A percentile compares a stretch with the other conserved stretches of the same genome.
phyloP scores from a whole-genome alignment of 176 grass and related monocot species.

The Hordeum marinum region DNA sequence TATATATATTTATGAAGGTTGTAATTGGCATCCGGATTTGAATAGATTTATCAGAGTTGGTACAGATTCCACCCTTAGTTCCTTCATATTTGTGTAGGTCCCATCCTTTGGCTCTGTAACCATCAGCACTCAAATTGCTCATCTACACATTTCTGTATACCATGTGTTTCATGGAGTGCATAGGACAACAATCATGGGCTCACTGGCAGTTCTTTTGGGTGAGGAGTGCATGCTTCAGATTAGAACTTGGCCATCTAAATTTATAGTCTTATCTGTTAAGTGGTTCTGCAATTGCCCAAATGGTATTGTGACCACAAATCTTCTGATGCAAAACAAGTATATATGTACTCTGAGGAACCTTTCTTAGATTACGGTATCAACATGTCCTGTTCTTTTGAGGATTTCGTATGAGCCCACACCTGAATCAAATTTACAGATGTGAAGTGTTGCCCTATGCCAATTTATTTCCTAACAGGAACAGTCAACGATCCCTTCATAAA shows the following conservation, averaged over 20 bases:
- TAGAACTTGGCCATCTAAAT: neutral
- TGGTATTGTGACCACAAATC: neutral
- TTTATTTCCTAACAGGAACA: neutral
- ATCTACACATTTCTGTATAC: too few species aligned
- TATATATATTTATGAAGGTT: neutral
- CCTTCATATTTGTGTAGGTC: neutral
- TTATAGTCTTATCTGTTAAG: neutral
- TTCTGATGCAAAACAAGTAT: neutral
- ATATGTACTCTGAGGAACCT: neutral
- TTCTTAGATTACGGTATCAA: neutral
- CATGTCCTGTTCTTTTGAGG: neutral
- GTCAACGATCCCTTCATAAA: neutral
- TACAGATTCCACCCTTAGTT: neutral
- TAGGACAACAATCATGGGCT: neutral
- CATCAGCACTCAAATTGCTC: neutral
- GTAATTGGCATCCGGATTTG: neutral
- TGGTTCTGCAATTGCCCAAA: neutral
- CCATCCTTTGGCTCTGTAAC: neutral
- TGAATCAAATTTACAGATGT: neutral
- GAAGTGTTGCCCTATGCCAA: neutral
- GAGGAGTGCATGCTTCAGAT: neutral
- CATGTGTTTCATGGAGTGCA: too few species aligned
- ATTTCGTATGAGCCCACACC: neutral
- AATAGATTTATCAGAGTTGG: neutral
- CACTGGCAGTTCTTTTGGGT: neutral